Evolutionary conservation across 2,329 filamentous ascomycete species (phyloP), one percentile per base, ranked within the genome.

Genomic region (Byssoonygena ceratinophila): DNA sequence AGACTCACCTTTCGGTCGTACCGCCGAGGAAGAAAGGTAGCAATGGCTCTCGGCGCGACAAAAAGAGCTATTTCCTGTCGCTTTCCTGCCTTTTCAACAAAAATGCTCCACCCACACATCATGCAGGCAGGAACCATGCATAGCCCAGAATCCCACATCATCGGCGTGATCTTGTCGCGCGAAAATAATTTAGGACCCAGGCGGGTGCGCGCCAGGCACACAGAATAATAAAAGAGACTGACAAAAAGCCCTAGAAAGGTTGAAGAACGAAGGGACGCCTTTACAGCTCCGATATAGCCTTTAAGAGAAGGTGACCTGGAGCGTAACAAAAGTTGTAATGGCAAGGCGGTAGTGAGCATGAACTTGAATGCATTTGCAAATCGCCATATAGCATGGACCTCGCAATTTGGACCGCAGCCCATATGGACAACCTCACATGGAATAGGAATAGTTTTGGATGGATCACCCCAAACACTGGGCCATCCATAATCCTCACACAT

Each of bases 401-500:
- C 87, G 29, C 57, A 71, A 52, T 74, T 87, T 1, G 80, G 75
- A 1, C 86, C 84, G 56, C 75, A 76, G 51, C 84, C 84, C 81
- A 88, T 87, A 69, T 94, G 88, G 2, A 92, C 86, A 58, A 94
- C 74, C 65, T 88, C 82, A 68, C 88, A 94, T 1, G 87, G 87
- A 54, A 91, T 84, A 0, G 87, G 88, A 8, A 83, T 69, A 0
- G 82, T 78, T 52, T 75, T 73, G 16, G 76, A 74, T 0, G 87
- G 87, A 65, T 94, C 82, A 18, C 85, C 87, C 78, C 83, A 89
- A 53, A 71, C 70, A n/a, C 74, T 62, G 0, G 87, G 87, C 72
- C 81, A 80, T 27, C 71, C 71, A 66, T 84, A 84, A 59, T 92
- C 84, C 56, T 69, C 71, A 63, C 84, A 89, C 82, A 94, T 86